Percentiles rank a stretch among this genome's conserved stretches.
phyloP scores from a whole-genome alignment of 176 grass and related monocot genomes.

The Urochloa ruziziensis region DNA sequence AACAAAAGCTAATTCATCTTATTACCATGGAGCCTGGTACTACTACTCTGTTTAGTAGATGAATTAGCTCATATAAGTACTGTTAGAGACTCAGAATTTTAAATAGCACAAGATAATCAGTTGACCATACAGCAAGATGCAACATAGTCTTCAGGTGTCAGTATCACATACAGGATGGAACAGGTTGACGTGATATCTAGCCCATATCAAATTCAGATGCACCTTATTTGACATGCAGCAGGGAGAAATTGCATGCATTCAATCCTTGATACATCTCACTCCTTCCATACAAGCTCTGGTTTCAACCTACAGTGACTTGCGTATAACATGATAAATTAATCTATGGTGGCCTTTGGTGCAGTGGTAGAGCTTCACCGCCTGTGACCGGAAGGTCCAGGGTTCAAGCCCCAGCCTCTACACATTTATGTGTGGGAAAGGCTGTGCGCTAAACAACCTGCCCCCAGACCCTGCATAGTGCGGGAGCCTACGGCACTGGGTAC shows the following conservation, averaged over 20 bases:
- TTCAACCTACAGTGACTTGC: background rate
- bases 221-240: background rate
- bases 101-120: background rate
- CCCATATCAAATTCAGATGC: background rate
- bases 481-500: no score
- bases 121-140: background rate
- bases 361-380: no score
- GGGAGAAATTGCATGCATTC: background rate
- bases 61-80: background rate
- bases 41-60: no score
- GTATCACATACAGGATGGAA: background rate
- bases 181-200: background rate
- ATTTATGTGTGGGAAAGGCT: no score
- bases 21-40: no score
- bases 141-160: background rate
- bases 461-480: no score
- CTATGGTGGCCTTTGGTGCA: no score
- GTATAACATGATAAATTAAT: background rate
- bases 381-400: no score
- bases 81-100: background rate
- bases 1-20: no score
- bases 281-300: background rate
- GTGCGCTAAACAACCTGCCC: no score
- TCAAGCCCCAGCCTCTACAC: no score
- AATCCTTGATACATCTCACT: background rate